These are phyloP conservation scores for Ogataea ganodermae DNA, from an alignment of 805 yeast genomes.

Conservation along the genomic window DNA sequence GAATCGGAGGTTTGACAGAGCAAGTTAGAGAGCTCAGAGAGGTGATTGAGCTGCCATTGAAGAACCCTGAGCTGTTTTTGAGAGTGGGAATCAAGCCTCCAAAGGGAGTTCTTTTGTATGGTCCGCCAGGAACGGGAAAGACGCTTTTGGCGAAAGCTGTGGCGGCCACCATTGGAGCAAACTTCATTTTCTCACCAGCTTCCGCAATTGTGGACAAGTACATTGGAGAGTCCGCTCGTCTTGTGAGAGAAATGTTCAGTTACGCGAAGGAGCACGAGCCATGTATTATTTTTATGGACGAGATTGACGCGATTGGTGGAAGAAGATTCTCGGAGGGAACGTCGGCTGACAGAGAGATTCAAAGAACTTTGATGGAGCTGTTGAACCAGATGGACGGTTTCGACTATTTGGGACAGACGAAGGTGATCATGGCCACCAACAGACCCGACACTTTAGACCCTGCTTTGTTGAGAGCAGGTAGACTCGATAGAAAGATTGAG, in stretches of 20 bases:
- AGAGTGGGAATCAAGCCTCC: conserved; percentile 99
- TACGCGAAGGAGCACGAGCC: conserved; percentile 98
- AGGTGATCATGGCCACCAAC: conserved; percentile 98
- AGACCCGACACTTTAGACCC: conserved; percentile 98
- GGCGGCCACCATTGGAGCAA: conserved; percentile 98
- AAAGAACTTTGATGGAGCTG: conserved; percentile 95
- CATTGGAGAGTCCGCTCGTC: conserved; percentile 96
- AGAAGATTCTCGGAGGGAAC: conserved; percentile 97
- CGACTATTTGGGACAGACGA: conserved; percentile 94
- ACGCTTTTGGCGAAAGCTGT: conserved; percentile 95
- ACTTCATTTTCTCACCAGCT: conserved; percentile 97
- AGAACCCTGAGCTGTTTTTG: conserved; percentile 92
- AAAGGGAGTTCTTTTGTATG: conserved; percentile 93
- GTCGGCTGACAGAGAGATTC: conserved; percentile 97
- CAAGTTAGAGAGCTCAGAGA: conserved; percentile 96
- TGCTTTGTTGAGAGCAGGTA: conserved; percentile 94
- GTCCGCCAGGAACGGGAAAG: conserved; percentile 99
- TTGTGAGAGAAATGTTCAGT: conserved; percentile 96
- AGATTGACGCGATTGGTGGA: conserved; percentile 98
- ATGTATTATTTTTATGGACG: conserved; percentile 97
- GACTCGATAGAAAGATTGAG: conserved; percentile 95
- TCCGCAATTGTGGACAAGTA: conserved; percentile 97
- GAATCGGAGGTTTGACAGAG: conserved; percentile 94
- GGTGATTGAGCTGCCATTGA: conserved; percentile 94
- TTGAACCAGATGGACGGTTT: conserved; percentile 98